phyloP scores from a whole-genome alignment of 2,329 filamentous ascomycete species.

The Monosporascus sp. region DNA sequence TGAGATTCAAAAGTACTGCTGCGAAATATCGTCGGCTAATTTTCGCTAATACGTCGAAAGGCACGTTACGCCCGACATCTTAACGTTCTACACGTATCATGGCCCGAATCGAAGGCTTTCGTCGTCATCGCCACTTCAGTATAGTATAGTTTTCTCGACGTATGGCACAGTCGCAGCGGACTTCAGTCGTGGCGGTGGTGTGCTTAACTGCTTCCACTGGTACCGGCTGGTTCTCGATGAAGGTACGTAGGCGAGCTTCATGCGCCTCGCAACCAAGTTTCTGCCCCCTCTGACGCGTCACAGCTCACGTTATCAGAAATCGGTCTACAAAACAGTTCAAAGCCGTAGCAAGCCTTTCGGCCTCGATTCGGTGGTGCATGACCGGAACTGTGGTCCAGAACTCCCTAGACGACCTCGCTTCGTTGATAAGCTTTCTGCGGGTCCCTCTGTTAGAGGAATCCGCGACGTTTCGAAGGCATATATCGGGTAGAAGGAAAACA shows the following conservation, averaged over 20 bases:
- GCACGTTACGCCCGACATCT: slow-evolving; percentile 6
- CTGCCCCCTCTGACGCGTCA: not conserved
- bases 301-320: slow-evolving; percentile 14
- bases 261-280: not conserved
- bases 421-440: slow-evolving; percentile 13
- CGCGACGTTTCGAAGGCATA: slow-evolving; percentile 9
- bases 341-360: slow-evolving; percentile 11
- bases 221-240: slow-evolving; percentile 15
- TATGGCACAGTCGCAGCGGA: slow-evolving; percentile 15
- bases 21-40: not conserved
- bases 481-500: slow-evolving; percentile 5
- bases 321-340: slow-evolving; percentile 17
- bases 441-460: slow-evolving; percentile 11
- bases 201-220: slow-evolving; percentile 10
- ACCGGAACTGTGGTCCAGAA: slow-evolving; percentile 20
- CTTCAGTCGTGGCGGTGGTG: slow-evolving; percentile 8
- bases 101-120: slow-evolving; percentile 9
- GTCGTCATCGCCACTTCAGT: slow-evolving; percentile 2
- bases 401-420: slow-evolving; percentile 13
- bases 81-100: slow-evolving; percentile 13
- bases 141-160: slow-evolving; percentile 15
- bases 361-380: slow-evolving; percentile 16
- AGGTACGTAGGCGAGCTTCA: slow-evolving; percentile 6
- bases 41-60: slow-evolving; percentile 2
- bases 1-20: slow-evolving; percentile 11